phyloP scores from a whole-genome alignment of 176 grass and related monocot species.

The sorghum (Sorghum bicolor) region Sorghum_bicolor_NCBIv3 NC_012870.2:72370501-72371000 shows the following conservation, averaged over 20 bases:
- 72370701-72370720: slow-evolving; percentile 50
- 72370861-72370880: neutral
- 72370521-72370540: slow-evolving; percentile 13
- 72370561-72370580: slow-evolving; percentile 23
- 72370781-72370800: neutral
- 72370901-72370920: slow-evolving; percentile 75
- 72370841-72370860: slow-evolving; percentile 6
- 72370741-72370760: slow-evolving; percentile 38
- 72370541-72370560: slow-evolving; percentile 34
- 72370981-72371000: slow-evolving; percentile 88
- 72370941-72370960: slow-evolving; percentile 64
- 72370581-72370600: neutral
- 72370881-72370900: slow-evolving; percentile 40
- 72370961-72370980: slow-evolving; percentile 80
- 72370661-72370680: neutral
- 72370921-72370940: slow-evolving; percentile 64
- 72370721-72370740: slow-evolving; percentile 17
- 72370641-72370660: neutral
- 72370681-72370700: neutral
- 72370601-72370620: neutral
- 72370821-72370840: neutral
- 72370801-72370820: neutral
- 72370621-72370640: slow-evolving; percentile 19
- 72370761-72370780: slow-evolving; percentile 20
- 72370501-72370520: slow-evolving; percentile 47